phyloP scores from a whole-genome alignment of 495 filamentous ascomycete genomes.

The Jackrogersella multiformis region DNA sequence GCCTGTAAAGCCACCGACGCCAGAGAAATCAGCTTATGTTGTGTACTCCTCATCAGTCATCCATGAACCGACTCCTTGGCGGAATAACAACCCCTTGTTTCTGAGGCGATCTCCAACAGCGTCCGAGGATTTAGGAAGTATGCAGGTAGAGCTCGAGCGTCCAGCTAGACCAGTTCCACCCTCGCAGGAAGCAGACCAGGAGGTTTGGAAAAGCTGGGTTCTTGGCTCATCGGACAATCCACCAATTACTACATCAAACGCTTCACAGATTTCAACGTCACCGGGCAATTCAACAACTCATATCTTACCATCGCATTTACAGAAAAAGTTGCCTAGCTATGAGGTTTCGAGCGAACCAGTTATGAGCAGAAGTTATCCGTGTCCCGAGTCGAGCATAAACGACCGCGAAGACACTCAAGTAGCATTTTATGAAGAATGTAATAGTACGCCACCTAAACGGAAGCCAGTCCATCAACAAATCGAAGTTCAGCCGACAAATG shows the following conservation, averaged over 20 bases:
- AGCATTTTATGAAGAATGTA: neutral
- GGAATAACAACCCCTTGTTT: constrained; percentile 20
- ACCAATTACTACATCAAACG: neutral
- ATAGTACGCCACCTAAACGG: neutral
- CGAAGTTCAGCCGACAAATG: constrained; percentile 12
- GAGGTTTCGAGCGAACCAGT: constrained; percentile 35
- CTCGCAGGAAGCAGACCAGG: constrained; percentile 38
- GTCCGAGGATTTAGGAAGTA: constrained; percentile 39
- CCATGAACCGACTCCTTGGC: constrained; percentile 39
- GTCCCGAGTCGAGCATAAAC: neutral
- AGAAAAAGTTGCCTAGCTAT: constrained; percentile 29
- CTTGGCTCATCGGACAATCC: constrained; percentile 11
- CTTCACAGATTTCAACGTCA: neutral
- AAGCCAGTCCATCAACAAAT: neutral
- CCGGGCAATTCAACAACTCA: constrained; percentile 12
- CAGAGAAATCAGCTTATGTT: constrained; percentile 34
- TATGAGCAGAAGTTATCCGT: neutral
- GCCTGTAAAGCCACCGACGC: neutral
- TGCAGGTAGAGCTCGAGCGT: constrained; percentile 41
- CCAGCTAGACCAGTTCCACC: constrained; percentile 20
- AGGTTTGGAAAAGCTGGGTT: constrained; percentile 32
- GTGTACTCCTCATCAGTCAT: constrained; percentile 39
- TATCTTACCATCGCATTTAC: constrained; percentile 39
- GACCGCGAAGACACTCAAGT: neutral
- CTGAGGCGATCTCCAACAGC: constrained; percentile 34